Conservation (phyloP, 768 basidiomycete genomes). For the Agrocybe chaxingu region DNA sequence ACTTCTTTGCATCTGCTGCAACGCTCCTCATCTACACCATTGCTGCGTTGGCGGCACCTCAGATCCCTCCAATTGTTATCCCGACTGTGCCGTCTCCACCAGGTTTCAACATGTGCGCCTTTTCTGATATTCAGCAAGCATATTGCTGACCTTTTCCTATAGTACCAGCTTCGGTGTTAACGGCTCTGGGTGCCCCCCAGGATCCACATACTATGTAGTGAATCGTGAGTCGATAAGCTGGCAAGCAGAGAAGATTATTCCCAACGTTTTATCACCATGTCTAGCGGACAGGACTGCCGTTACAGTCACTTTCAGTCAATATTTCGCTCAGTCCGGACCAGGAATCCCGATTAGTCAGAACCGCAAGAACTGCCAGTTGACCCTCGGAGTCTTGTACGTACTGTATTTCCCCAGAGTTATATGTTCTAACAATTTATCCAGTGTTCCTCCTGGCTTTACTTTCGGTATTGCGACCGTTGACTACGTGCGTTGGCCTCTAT, state of each 20-base stretch:
- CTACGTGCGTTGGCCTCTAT: conserved; percentile 11
- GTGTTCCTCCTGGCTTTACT: neutral
- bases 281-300: conserved; percentile 16
- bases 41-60: conserved; percentile 7
- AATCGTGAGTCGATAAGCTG: conserved; percentile 7
- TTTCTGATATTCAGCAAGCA: neutral
- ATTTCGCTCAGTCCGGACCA: conserved; percentile 18
- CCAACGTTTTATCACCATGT: neutral
- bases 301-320: conserved; percentile 19
- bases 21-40: conserved; percentile 2
- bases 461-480: conserved; percentile 23
- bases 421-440: no score
- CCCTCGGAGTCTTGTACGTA: conserved; percentile 16
- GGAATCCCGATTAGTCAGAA: conserved; percentile 16
- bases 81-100: neutral
- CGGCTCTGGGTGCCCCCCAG: conserved; percentile 17
- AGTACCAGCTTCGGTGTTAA: conserved; percentile 17
- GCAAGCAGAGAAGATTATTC: neutral
- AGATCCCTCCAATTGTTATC: neutral
- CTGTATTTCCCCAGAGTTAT: neutral
- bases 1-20: conserved; percentile 10
- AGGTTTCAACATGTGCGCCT: neutral
- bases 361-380: conserved; percentile 22
- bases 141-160: neutral
- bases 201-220: conserved; percentile 11